Evolutionary conservation across 2,329 filamentous ascomycete genomes (phyloP).

Genomic region (Penicillium vulpinum): DNA sequence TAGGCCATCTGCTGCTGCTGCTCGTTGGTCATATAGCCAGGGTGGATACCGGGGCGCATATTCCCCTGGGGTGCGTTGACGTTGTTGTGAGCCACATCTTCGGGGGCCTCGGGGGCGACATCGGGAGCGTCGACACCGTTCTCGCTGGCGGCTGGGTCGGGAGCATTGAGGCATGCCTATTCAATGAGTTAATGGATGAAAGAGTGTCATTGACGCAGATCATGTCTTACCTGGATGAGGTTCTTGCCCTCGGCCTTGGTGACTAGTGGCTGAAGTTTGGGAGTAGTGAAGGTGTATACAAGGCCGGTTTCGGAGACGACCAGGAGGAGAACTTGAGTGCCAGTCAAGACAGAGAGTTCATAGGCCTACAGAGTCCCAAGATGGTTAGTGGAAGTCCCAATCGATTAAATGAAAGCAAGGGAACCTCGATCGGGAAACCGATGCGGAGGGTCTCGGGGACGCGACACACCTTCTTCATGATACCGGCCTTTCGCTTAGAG

Average conservation of each 20-base stretch:
- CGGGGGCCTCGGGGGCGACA: conserved; percentile 78
- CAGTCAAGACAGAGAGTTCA: conserved; percentile 93
- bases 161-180: conserved; percentile 95
- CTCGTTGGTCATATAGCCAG: conserved; percentile 67
- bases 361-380: conserved; percentile 68
- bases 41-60: conserved; percentile 68
- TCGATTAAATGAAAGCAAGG: background rate
- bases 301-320: conserved; percentile 97
- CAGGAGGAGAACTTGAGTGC: conserved; percentile 92
- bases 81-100: conserved; percentile 77
- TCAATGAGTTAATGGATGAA: conserved; percentile 20
- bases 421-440: background rate
- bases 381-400: background rate
- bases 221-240: conserved; percentile 80
- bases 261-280: conserved; percentile 95
- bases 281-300: conserved; percentile 97
- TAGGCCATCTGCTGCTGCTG: conserved; percentile 78
- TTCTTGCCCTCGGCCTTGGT: conserved; percentile 99
- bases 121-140: conserved; percentile 75
- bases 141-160: conserved; percentile 81
- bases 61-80: conserved; percentile 68
- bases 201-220: background rate
- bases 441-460: conserved; percentile 9
- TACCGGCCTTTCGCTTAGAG: conserved; percentile 98
- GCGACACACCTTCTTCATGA: conserved; percentile 96